phyloP scores from a whole-genome alignment of 2,329 filamentous ascomycete genomes.

The Fusarium sp. region DNA sequence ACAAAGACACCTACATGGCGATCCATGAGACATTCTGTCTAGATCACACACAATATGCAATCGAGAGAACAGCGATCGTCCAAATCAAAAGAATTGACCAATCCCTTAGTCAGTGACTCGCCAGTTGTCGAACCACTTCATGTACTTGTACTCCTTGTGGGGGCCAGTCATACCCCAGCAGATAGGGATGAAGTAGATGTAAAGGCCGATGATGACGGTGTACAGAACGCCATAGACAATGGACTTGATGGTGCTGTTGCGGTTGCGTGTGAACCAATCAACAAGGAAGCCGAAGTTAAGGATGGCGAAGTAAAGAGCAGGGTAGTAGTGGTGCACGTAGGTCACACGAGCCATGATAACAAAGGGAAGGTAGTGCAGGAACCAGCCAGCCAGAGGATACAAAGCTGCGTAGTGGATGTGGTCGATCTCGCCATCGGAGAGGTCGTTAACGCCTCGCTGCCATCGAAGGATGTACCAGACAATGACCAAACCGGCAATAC shows the following conservation, averaged over 20 bases:
- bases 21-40: slow-evolving; percentile 28
- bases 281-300: slow-evolving; percentile 86
- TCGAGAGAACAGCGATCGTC: slow-evolving; percentile 16
- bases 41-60: slow-evolving; percentile 27
- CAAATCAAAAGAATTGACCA: slow-evolving; percentile 5
- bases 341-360: slow-evolving; percentile 98
- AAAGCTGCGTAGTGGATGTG: slow-evolving; percentile 94
- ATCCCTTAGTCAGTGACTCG: slow-evolving; percentile 73
- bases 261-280: slow-evolving; percentile 81
- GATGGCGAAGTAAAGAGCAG: slow-evolving; percentile 97
- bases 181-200: slow-evolving; percentile 90
- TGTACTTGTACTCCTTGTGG: slow-evolving; percentile 85
- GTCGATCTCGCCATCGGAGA: slow-evolving; percentile 83
- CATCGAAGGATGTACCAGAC: slow-evolving; percentile 91
- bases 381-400: slow-evolving; percentile 93
- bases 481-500: slow-evolving; percentile 76
- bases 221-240: slow-evolving; percentile 81
- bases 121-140: slow-evolving; percentile 95
- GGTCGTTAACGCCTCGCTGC: slow-evolving; percentile 92
- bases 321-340: slow-evolving; percentile 99
- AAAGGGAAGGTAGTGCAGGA: slow-evolving; percentile 96
- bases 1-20: slow-evolving; percentile 23
- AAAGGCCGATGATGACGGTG: slow-evolving; percentile 78
- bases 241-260: slow-evolving; percentile 72
- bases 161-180: slow-evolving; percentile 95